These are phyloP conservation scores for Ophiostoma novo-ulmi DNA, from an alignment of 2,329 filamentous ascomycete genomes.

Conservation along the genomic window DNA sequence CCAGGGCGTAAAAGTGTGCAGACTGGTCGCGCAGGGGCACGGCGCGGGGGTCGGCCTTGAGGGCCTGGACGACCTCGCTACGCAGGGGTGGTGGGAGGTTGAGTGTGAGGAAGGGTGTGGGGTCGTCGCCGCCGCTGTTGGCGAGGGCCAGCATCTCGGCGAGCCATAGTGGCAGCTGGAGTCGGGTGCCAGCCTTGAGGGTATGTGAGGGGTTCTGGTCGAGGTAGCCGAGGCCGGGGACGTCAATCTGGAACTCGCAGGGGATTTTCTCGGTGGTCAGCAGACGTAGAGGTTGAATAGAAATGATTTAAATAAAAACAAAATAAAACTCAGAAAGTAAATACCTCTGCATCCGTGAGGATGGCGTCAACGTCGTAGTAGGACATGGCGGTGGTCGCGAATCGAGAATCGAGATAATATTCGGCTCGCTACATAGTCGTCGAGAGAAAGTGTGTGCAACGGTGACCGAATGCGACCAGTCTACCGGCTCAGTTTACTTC, in stretches of 20 bases:
- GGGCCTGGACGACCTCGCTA: slow-evolving; percentile 74
- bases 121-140: slow-evolving; percentile 35
- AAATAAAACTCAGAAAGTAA: slow-evolving; percentile 10
- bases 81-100: slow-evolving; percentile 75
- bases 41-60: slow-evolving; percentile 82
- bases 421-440: slow-evolving; percentile 6
- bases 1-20: slow-evolving; percentile 82
- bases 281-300: background rate
- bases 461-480: background rate
- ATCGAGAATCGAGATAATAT: background rate
- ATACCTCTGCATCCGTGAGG: slow-evolving; percentile 75
- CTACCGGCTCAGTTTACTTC: background rate
- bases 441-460: background rate
- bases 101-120: slow-evolving; percentile 62
- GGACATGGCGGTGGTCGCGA: slow-evolving; percentile 45
- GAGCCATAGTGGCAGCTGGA: slow-evolving; percentile 88
- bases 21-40: slow-evolving; percentile 80
- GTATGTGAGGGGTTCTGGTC: slow-evolving; percentile 69
- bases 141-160: slow-evolving; percentile 85
- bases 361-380: slow-evolving; percentile 85
- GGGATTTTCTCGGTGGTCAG: slow-evolving; percentile 64
- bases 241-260: slow-evolving; percentile 87
- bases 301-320: background rate
- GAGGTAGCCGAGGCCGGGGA: slow-evolving; percentile 81
- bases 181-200: slow-evolving; percentile 73